Percentiles rank a stretch among this genome's conserved stretches.
phyloP scores from a whole-genome alignment of 192 early-diverging fungal species.

The Entomortierella chlamydospora region DNA sequence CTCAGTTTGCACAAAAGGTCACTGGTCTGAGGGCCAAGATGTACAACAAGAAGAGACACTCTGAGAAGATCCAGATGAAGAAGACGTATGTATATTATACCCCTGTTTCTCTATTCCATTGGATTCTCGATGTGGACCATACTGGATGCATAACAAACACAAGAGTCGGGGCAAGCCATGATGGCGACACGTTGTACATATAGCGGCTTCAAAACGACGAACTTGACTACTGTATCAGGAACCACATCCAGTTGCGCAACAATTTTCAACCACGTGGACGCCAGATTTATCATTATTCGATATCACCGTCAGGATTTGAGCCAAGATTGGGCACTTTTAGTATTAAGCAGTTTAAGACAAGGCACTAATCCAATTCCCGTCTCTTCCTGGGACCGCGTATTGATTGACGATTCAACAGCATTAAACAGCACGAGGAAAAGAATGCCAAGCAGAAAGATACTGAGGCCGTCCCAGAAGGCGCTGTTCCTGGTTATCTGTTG shows the following conservation, averaged over 20 bases:
- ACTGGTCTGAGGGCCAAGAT: constrained; percentile 98
- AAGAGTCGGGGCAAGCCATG: too few relatives aligned
- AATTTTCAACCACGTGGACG: neutral
- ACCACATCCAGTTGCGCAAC: neutral
- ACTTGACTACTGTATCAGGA: too few relatives aligned
- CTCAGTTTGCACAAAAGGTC: constrained; percentile 96
- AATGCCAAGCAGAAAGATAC: constrained; percentile 94
- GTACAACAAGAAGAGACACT: constrained; percentile 97
- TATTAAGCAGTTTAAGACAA: neutral
- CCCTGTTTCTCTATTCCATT: too few relatives aligned
- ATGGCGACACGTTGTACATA: too few relatives aligned
- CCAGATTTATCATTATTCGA: neutral
- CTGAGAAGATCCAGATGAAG: constrained; percentile 99
- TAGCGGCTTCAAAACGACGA: too few relatives aligned
- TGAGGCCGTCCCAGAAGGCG: constrained; percentile 92
- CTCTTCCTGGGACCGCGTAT: neutral
- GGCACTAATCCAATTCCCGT: neutral
- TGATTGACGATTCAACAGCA: constrained; percentile 61
- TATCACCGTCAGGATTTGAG: neutral
- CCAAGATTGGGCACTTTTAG: neutral
- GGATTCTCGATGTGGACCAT: too few relatives aligned
- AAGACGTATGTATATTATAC: constrained; percentile 78
- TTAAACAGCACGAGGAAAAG: constrained; percentile 99
- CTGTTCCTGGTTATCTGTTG: constrained; percentile 96
- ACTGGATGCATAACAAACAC: too few relatives aligned